These are phyloP conservation scores for Wickerhamiella vanderwaltii DNA, from an alignment of 805 yeast species.

Conservation along the genomic window DNA sequence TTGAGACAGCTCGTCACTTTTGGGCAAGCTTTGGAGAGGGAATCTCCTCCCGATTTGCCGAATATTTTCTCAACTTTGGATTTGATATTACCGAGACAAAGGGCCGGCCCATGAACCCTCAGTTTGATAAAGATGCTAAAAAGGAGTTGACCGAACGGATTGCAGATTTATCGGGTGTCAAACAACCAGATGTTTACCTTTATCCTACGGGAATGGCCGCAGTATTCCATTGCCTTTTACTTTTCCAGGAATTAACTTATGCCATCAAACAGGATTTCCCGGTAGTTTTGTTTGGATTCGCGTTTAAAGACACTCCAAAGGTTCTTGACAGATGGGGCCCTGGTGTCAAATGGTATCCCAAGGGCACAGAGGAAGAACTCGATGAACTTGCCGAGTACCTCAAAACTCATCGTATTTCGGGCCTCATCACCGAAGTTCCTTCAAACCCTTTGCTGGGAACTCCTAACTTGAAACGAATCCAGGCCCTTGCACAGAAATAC, in stretches of 20 bases:
- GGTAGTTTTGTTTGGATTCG: constrained; percentile 54
- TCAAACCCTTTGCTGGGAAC: constrained; percentile 66
- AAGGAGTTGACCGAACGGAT: constrained; percentile 26
- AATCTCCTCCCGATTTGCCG: constrained; percentile 8
- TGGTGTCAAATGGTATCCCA: constrained; percentile 63
- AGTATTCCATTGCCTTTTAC: constrained; percentile 49
- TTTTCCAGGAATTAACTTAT: constrained; percentile 26
- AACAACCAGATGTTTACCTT: constrained; percentile 48
- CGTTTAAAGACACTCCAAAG: constrained; percentile 68
- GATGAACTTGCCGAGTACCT: constrained; percentile 45
- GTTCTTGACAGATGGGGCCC: constrained; percentile 65
- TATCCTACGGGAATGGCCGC: constrained; percentile 74
- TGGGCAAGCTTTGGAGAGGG: constrained; percentile 11
- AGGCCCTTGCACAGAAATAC: constrained; percentile 43
- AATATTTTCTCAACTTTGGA: constrained; percentile 39
- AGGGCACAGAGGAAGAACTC: constrained; percentile 52
- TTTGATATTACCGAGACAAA: constrained; percentile 69
- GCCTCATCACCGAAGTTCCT: constrained; percentile 69
- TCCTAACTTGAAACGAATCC: constrained; percentile 49
- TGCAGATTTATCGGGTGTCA: background rate
- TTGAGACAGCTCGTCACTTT: constrained; percentile 1
- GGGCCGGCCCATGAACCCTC: constrained; percentile 60
- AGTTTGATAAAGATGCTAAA: constrained; percentile 56
- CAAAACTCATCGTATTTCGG: constrained; percentile 25
- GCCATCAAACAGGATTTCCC: constrained; percentile 8